Evolutionary conservation across 768 basidiomycete species (phyloP).

Genomic region (Tremella mesenterica): DNA sequence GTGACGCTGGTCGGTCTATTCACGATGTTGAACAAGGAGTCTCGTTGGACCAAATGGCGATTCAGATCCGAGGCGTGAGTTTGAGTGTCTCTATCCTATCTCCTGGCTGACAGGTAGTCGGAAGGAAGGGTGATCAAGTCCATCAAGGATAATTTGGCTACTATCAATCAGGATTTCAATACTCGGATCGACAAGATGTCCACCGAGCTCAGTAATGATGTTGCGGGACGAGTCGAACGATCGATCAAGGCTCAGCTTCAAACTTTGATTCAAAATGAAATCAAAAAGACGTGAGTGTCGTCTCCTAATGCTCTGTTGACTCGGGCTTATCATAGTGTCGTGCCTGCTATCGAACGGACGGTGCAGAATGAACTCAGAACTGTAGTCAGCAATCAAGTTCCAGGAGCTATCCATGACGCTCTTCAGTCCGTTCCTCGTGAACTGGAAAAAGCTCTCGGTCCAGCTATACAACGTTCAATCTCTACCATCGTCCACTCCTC

Average conservation of each 20-base stretch:
- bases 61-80: too few relatives aligned
- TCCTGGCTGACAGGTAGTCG: slow-evolving; percentile 15
- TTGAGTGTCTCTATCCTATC: too few relatives aligned
- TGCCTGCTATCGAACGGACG: slow-evolving; percentile 15
- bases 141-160: slow-evolving; percentile 17
- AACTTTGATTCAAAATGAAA: slow-evolving; percentile 9
- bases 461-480: slow-evolving; percentile 16
- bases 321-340: slow-evolving; percentile 1
- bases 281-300: slow-evolving; percentile 22
- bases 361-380: slow-evolving; percentile 18
- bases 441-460: slow-evolving; percentile 20
- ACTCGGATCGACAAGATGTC: slow-evolving; percentile 16
- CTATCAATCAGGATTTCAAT: slow-evolving; percentile 14
- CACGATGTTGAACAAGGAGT: neutral
- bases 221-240: slow-evolving; percentile 18
- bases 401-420: slow-evolving; percentile 13
- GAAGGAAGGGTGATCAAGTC: slow-evolving; percentile 25
- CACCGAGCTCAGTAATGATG: slow-evolving; percentile 14
- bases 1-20: too few relatives aligned
- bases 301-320: neutral
- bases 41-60: neutral
- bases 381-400: slow-evolving; percentile 12
- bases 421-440: slow-evolving; percentile 18
- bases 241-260: slow-evolving; percentile 16
- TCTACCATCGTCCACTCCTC: slow-evolving; percentile 9